phyloP scores from a whole-genome alignment of 768 basidiomycete genomes.

The Macrocybe gigantea region DNA sequence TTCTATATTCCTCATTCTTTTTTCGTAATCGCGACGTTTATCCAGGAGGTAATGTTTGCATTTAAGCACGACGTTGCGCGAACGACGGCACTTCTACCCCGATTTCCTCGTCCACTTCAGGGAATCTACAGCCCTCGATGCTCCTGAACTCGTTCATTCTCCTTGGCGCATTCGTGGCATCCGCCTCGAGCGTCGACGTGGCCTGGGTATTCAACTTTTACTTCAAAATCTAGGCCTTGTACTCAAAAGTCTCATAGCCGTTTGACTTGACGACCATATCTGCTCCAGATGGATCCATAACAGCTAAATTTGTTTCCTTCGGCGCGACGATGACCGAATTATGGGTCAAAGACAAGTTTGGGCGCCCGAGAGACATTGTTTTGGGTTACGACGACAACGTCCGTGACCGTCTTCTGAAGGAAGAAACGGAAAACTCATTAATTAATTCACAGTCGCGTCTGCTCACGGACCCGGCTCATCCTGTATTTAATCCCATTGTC shows the following conservation, averaged over 20 bases:
- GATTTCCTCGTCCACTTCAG: no score
- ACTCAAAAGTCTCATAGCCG: constrained; percentile 25
- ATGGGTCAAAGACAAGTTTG: constrained; percentile 48
- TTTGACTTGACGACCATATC: constrained; percentile 42
- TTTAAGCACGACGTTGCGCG: no score
- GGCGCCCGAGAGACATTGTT: constrained; percentile 45
- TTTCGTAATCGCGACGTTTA: no score
- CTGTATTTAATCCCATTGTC: constrained; percentile 36
- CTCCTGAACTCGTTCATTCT: no score
- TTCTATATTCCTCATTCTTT: no score
- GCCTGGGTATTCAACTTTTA: no score
- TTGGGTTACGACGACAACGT: constrained; percentile 54
- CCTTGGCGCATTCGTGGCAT: no score
- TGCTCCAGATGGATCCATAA: constrained; percentile 50
- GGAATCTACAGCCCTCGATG: no score
- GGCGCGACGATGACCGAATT: constrained; percentile 53
- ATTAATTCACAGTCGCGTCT: constrained; percentile 25
- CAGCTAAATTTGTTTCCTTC: constrained; percentile 50
- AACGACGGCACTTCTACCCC: no score
- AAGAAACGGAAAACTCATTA: not conserved
- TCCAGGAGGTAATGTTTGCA: no score
- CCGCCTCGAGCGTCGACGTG: no score
- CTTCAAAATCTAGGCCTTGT: not conserved
- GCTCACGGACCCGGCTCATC: constrained; percentile 39
- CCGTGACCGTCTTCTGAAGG: constrained; percentile 9